phyloP scores from a whole-genome alignment of 2,329 filamentous ascomycete species.

The Trichoderma atroviride region DNA sequence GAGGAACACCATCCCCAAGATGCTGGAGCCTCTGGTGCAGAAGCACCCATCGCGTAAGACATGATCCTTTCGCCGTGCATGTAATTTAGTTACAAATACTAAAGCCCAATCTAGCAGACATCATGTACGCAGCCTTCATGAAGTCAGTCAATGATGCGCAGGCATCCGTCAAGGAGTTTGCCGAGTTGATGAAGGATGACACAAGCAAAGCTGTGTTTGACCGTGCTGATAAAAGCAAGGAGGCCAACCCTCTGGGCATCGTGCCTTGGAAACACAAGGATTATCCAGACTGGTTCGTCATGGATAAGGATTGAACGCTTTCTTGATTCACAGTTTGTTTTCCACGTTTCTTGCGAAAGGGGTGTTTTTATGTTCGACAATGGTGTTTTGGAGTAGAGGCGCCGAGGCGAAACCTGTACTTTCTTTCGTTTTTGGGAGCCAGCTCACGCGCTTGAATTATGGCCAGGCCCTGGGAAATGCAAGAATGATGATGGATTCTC shows the following conservation, averaged over 20 bases:
- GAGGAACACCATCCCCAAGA: slow-evolving; percentile 43
- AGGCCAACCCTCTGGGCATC: slow-evolving; percentile 59
- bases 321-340: neutral
- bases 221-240: slow-evolving; percentile 55
- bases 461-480: neutral
- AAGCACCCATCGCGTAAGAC: slow-evolving; percentile 56
- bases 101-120: slow-evolving; percentile 49
- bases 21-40: slow-evolving; percentile 52
- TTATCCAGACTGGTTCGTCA: slow-evolving; percentile 59
- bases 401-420: neutral
- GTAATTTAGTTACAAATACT: neutral
- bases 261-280: slow-evolving; percentile 62
- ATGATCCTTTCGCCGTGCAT: neutral
- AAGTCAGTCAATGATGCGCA: slow-evolving; percentile 52
- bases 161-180: slow-evolving; percentile 56
- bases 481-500: neutral
- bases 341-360: neutral
- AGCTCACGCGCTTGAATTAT: neutral
- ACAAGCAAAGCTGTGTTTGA: slow-evolving; percentile 54
- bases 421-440: neutral
- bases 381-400: slow-evolving; percentile 12
- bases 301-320: slow-evolving; percentile 34
- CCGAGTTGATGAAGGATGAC: slow-evolving; percentile 50
- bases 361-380: neutral
- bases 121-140: slow-evolving; percentile 51